These are phyloP conservation scores for Boletus subcaerulescens DNA, from an alignment of 768 basidiomycete genomes.

Conservation along the genomic window DNA sequence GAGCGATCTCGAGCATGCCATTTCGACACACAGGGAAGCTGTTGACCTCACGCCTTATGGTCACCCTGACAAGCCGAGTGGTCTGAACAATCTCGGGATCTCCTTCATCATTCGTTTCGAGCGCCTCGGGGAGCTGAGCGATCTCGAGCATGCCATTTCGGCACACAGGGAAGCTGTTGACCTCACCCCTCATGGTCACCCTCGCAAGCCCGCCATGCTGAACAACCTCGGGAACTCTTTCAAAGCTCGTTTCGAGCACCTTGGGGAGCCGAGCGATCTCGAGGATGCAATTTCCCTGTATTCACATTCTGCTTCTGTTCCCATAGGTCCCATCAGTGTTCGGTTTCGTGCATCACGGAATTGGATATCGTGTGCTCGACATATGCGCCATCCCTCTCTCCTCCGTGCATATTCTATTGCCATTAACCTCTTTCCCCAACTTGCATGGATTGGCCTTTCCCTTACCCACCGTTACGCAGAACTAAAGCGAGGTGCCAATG, in stretches of 20 bases:
- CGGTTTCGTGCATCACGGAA: slow-evolving; percentile 5
- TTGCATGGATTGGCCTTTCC: slow-evolving; percentile 15
- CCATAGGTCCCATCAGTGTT: too few relatives aligned
- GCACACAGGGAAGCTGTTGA: not conserved
- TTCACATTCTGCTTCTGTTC: not conserved
- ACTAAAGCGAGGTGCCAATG: slow-evolving; percentile 6
- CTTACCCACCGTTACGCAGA: slow-evolving; percentile 14
- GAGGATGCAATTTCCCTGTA: not conserved
- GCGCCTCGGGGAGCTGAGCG: too few relatives aligned
- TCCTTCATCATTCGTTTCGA: too few relatives aligned
- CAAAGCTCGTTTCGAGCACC: too few relatives aligned
- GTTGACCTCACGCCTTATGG: too few relatives aligned
- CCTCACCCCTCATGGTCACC: not conserved
- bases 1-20: too few relatives aligned
- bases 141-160: not conserved
- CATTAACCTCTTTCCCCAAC: slow-evolving; percentile 17
- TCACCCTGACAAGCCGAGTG: too few relatives aligned
- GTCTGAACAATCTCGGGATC: too few relatives aligned
- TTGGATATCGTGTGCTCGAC: slow-evolving; percentile 5
- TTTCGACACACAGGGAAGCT: too few relatives aligned
- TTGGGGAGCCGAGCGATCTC: too few relatives aligned
- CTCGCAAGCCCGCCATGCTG: not conserved
- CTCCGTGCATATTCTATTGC: slow-evolving; percentile 16
- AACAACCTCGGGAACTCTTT: too few relatives aligned
- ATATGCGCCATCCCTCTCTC: slow-evolving; percentile 5